These are phyloP conservation scores for Boeremia exigua DNA, from an alignment of 2,329 filamentous ascomycete species.

Conservation along the genomic window DNA sequence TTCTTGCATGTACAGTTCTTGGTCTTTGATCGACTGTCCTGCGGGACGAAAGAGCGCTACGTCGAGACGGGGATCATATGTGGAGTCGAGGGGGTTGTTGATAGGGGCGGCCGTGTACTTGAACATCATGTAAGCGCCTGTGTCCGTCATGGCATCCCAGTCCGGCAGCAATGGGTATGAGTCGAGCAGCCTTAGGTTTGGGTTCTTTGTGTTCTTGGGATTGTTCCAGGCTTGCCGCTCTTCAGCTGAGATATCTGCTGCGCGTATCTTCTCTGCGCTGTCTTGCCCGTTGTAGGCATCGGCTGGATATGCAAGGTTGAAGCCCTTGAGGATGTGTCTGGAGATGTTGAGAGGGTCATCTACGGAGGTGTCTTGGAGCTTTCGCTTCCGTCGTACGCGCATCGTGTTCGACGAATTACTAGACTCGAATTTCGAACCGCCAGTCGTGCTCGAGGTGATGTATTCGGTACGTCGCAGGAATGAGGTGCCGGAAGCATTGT, in stretches of 20 bases:
- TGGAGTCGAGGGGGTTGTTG: conserved; percentile 50
- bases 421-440: conserved; percentile 56
- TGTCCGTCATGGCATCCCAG: conserved; percentile 64
- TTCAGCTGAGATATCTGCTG: conserved; percentile 59
- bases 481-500: conserved; percentile 78
- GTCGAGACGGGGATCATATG: conserved; percentile 66
- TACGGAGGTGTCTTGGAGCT: conserved; percentile 47
- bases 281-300: conserved; percentile 72
- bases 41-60: conserved; percentile 63
- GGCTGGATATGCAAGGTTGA: conserved; percentile 69
- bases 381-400: conserved; percentile 49
- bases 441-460: conserved; percentile 66
- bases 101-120: conserved; percentile 68
- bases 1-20: conserved; percentile 58
- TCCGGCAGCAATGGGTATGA: conserved; percentile 68
- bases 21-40: conserved; percentile 59
- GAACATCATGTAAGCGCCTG: conserved; percentile 64
- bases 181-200: conserved; percentile 63
- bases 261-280: conserved; percentile 60
- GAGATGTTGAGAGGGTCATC: conserved; percentile 68
- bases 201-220: conserved; percentile 65
- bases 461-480: conserved; percentile 97
- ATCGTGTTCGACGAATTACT: conserved; percentile 56
- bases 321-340: conserved; percentile 67
- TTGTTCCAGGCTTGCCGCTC: conserved; percentile 66